Evolutionary conservation across 2,329 filamentous ascomycete species (phyloP).

Genomic region (Aspergillus caelatus): DNA sequence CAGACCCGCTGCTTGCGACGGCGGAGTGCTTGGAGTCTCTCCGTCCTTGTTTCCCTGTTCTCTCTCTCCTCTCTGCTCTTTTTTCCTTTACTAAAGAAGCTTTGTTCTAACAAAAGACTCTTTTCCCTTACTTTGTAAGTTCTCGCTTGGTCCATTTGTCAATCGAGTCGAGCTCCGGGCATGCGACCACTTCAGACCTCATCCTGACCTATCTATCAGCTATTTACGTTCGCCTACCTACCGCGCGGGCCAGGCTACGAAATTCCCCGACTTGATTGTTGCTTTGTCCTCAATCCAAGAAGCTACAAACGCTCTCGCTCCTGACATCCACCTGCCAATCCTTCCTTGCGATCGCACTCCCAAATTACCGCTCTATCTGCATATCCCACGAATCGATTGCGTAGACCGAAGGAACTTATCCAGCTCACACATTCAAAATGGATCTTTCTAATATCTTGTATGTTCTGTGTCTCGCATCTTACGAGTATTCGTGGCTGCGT

Average conservation of each 20-base stretch:
- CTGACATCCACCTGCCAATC: not conserved
- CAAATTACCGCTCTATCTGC: slow-evolving; percentile 1
- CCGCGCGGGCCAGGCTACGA: slow-evolving; percentile 13
- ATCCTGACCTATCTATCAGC: slow-evolving; percentile 5
- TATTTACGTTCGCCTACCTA: not conserved
- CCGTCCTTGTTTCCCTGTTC: slow-evolving; percentile 24
- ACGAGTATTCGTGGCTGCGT: slow-evolving; percentile 18
- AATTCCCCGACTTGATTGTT: slow-evolving; percentile 1
- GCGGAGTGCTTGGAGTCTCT: slow-evolving; percentile 24
- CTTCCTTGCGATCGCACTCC: not conserved
- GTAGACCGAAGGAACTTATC: not conserved
- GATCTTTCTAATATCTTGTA: slow-evolving; percentile 93
- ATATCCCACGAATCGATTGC: slow-evolving; percentile 3
- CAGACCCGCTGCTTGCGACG: slow-evolving; percentile 39
- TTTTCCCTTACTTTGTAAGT: slow-evolving; percentile 3
- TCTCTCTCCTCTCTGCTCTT: slow-evolving; percentile 12
- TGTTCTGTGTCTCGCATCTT: slow-evolving; percentile 43
- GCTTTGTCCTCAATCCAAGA: not conserved
- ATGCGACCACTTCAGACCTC: slow-evolving; percentile 11
- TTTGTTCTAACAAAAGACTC: not conserved
- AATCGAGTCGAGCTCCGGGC: not conserved
- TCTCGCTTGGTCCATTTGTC: not conserved
- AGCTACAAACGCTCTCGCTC: not conserved
- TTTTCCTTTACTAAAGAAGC: not conserved
- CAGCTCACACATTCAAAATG: slow-evolving; percentile 58